Base-by-base conservation (phyloP, 2,329 filamentous ascomycete species). In the Elsinoe ampelina region DNA sequence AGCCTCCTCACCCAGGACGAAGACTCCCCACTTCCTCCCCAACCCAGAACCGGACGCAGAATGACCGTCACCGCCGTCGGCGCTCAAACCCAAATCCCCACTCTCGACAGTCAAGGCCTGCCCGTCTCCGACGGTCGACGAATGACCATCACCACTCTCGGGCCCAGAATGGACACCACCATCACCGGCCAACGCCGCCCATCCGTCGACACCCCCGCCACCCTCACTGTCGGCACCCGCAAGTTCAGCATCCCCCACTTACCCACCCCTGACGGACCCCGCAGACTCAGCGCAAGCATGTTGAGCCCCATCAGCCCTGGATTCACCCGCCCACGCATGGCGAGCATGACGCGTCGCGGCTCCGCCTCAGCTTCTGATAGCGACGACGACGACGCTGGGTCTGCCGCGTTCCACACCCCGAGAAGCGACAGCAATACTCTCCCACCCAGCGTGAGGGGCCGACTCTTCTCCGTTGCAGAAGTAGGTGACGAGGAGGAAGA, bases 51-150 rank as follows among this genome's bases (percentile, higher is more conserved):
- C 17, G 59, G 59, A 11, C 47, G 60, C 12, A 57, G 58, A 41
- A 61, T 61, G 60, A 61, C 58, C 0, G 51, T 61, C 15, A 60
- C 58, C n/a, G 60, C 60, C 19, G 34, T 61, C 4, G 58, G 58
- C 8, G 39, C 58, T 1, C 54, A 57, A 36, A 52, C 58, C 35
- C 45, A 60, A 12, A 51, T 38, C 7, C 30, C 55, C 8, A 20
- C 38, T 19, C 19, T 57, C 10, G 36, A 52, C 12, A 36, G 15
- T 5, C 22, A 22, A 11, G 36, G 35, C 4, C 26, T 19, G 36
- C n/a, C 30, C 12, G 38, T 45, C 19, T 41, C 17, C 17, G 41
- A 13, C n/a, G 32, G 13, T 51, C 45, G 20, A 54, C 41, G 48
- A 39, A 60, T 60, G 58, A 60, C 58, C 7, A 42, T 60, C 22